Evolutionary conservation across 176 grass and related monocot species (phyloP).

Genomic region (Oryza meridionalis): DNA sequence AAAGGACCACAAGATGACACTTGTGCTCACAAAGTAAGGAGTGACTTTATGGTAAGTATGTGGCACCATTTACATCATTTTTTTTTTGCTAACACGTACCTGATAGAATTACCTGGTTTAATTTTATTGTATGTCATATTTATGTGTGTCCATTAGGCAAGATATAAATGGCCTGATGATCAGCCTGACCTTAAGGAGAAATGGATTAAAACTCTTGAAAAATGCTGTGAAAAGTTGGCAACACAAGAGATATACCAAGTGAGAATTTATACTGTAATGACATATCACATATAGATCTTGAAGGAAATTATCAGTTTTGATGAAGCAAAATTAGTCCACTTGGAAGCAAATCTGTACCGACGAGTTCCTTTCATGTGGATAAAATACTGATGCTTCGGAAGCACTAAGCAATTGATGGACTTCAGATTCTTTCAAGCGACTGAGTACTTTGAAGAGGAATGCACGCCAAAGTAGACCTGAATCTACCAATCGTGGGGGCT

Average conservation of each 20-base stretch:
- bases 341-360: not conserved
- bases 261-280: not conserved
- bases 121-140: not conserved
- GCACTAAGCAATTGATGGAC: not conserved
- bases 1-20: not conserved
- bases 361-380: not conserved
- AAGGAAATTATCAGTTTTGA: not conserved
- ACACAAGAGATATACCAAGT: not conserved
- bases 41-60: not conserved
- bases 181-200: not conserved
- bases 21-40: not conserved
- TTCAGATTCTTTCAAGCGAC: not conserved
- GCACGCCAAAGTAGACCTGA: not conserved
- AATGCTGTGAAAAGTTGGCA: not conserved
- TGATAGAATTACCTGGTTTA: not conserved
- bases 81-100: too few relatives aligned
- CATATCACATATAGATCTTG: not conserved
- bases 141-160: not conserved
- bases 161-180: not conserved
- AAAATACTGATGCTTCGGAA: not conserved
- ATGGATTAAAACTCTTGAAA: constrained; percentile 1
- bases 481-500: not conserved
- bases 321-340: not conserved
- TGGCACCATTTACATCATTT: too few relatives aligned
- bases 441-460: not conserved